Conservation (phyloP, 2,329 filamentous ascomycete genomes). For the Xylaria sp. region DNA sequence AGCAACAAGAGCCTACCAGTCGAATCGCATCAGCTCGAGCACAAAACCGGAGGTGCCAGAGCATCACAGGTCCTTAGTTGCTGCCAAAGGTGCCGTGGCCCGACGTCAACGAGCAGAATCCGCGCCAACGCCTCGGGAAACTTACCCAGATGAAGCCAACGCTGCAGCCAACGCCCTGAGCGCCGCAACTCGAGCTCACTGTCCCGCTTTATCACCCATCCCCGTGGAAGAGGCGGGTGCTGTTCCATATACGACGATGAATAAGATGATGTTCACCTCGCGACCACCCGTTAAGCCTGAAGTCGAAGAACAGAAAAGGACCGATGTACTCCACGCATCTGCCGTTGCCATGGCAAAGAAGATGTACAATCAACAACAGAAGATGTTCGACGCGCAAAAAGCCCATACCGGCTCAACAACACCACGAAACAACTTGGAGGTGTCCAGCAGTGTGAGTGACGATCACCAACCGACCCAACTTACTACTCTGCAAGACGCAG, state of each 20-base stretch:
- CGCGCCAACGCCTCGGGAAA: slow-evolving; percentile 54
- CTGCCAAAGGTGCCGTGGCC: slow-evolving; percentile 78
- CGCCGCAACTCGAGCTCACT: slow-evolving; percentile 73
- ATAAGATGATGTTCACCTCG: slow-evolving; percentile 78
- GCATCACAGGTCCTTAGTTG: slow-evolving; percentile 70
- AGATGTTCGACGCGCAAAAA: slow-evolving; percentile 58
- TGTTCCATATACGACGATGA: slow-evolving; percentile 69
- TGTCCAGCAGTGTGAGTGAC: slow-evolving; percentile 42
- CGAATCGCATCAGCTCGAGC: slow-evolving; percentile 50
- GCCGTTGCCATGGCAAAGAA: slow-evolving; percentile 88
- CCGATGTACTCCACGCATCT: slow-evolving; percentile 78
- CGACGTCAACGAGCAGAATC: slow-evolving; percentile 69
- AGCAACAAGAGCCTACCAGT: slow-evolving; percentile 69
- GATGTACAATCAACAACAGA: slow-evolving; percentile 78
- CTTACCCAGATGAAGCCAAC: slow-evolving; percentile 63
- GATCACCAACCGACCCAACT: slow-evolving; percentile 58
- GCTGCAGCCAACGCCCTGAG: slow-evolving; percentile 72
- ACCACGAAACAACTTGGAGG: slow-evolving; percentile 41
- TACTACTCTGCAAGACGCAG: slow-evolving; percentile 79
- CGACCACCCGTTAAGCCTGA: slow-evolving; percentile 74
- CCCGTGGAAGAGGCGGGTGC: slow-evolving; percentile 67
- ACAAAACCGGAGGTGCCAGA: slow-evolving; percentile 53
- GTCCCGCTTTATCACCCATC: slow-evolving; percentile 52
- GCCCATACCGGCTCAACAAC: slow-evolving; percentile 42
- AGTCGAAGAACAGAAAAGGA: slow-evolving; percentile 73